Evolutionary conservation across 192 early-diverging fungal species (phyloP), one percentile per base, ranked within the genome.

Genomic region (Coemansia sp.): DNA sequence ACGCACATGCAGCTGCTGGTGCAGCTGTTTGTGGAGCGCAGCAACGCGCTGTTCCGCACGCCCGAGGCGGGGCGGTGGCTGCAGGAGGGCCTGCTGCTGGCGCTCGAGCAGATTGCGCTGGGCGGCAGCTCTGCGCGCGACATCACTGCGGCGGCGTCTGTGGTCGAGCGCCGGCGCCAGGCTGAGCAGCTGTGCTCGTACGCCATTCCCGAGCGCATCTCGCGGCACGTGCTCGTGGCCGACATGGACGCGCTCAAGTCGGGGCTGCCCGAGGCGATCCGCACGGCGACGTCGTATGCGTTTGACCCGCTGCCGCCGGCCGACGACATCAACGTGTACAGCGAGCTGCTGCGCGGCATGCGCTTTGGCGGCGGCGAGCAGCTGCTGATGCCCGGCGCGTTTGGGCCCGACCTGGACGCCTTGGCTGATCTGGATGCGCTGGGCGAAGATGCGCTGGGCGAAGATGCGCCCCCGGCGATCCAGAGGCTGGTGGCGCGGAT

Each of bases 21-120:
- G 35, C 70, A 83, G 21, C 67, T 93, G 58, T 94, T 87, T 76
- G 86, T 89, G 6, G 89, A 93, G 69, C 76, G 89, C 25, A 85
- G 72, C 44, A 81, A 83, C 58, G 70, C 89, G 31, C 67, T 94
- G 35, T 97, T 93, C 90, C 92, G 93, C 46, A 87, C 89, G 45
- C 91, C 92, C 3, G 90, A 93, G 63, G 71, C 63, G n/a, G 43
- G 56, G 6, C 52, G 65, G 25, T 85, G 85, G 82, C 64, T 81
- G 22, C 79, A 82, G 32, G 71, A 74, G 54, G 77, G 71, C 10
- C 64, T 80, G 38, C 64, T 65, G 30, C 31, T 63, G 51, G 77
- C 77, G 23, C 61, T 80, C 2, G 64, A 65, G 56, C 62, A 58
- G 43, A 68, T 79, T 47, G 62, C 49, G 4, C 18, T 23, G 21